Conservation (phyloP, 2,329 filamentous ascomycete genomes). For the Trichoderma oligosporum region DNA sequence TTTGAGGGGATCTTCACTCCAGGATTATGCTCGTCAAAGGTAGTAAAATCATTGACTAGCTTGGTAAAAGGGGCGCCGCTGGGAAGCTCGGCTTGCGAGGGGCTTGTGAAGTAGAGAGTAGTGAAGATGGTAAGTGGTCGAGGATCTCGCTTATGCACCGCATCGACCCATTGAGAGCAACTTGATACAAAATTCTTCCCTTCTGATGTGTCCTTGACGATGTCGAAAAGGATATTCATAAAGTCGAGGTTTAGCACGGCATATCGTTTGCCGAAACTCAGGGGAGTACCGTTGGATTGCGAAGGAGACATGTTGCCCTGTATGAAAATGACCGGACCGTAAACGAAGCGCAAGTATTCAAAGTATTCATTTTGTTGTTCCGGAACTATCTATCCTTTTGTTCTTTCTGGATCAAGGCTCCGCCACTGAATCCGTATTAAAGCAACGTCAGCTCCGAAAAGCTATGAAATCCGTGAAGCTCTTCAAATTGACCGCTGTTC, state of each 20-base stretch:
- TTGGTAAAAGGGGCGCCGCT: conserved; percentile 34
- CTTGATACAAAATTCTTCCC: conserved; percentile 25
- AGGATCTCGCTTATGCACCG: conserved; percentile 34
- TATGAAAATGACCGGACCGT: background rate
- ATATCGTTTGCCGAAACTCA: conserved; percentile 17
- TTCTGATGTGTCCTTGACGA: conserved; percentile 31
- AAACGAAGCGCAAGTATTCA: background rate
- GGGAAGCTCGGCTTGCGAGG: conserved; percentile 34
- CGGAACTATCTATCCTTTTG: background rate
- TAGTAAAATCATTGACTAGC: conserved; percentile 26
- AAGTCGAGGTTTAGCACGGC: conserved; percentile 36
- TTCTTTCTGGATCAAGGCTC: background rate
- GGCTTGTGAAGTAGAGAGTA: conserved; percentile 32
- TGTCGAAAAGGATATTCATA: conserved; percentile 36
- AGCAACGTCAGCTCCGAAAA: background rate
- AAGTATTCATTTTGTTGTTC: background rate
- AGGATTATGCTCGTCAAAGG: conserved; percentile 25
- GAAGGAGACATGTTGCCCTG: background rate
- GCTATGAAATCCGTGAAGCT: no score
- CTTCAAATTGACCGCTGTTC: background rate
- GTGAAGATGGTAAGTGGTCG: conserved; percentile 39
- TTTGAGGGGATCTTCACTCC: conserved; percentile 32
- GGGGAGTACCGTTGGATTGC: background rate
- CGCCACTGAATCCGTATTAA: background rate
- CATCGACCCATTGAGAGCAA: conserved; percentile 36